Conservation (phyloP, 495 filamentous ascomycete species). For the Chaetomidium leptoderma region DNA sequence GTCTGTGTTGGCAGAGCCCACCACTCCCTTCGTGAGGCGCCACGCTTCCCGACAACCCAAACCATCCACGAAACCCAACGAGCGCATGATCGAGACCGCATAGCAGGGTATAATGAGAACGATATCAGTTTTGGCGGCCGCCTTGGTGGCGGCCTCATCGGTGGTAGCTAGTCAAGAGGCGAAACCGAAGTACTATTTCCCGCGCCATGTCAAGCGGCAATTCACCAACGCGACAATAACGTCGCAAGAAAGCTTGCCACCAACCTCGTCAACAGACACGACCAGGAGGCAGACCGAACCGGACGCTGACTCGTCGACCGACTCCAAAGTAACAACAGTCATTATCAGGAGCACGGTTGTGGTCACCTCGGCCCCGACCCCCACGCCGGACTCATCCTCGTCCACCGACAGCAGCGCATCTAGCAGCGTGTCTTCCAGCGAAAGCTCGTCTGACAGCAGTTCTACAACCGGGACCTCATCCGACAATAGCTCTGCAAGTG, state of each 20-base stretch:
- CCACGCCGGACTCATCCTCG: neutral
- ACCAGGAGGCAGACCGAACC: slow-evolving; percentile 30
- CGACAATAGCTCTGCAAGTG: neutral
- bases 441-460: slow-evolving; percentile 3
- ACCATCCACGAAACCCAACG: neutral
- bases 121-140: slow-evolving; percentile 47
- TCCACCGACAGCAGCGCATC: neutral
- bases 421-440: slow-evolving; percentile 1
- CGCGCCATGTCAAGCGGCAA: slow-evolving; percentile 55
- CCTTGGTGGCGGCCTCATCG: slow-evolving; percentile 49
- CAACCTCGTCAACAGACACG: slow-evolving; percentile 21
- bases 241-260: slow-evolving; percentile 14
- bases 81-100: slow-evolving; percentile 14
- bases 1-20: slow-evolving; percentile 22
- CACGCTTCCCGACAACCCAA: neutral
- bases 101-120: slow-evolving; percentile 44
- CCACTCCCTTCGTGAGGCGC: neutral
- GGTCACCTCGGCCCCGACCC: slow-evolving; percentile 18
- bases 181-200: slow-evolving; percentile 56
- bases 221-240: slow-evolving; percentile 48
- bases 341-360: slow-evolving; percentile 29
- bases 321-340: slow-evolving; percentile 24
- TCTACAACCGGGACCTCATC: slow-evolving; percentile 4
- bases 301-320: slow-evolving; percentile 1
- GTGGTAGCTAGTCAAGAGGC: slow-evolving; percentile 40